phyloP scores from a whole-genome alignment of 257 asterid genomes.

The Solanum verrucosum region DNA sequence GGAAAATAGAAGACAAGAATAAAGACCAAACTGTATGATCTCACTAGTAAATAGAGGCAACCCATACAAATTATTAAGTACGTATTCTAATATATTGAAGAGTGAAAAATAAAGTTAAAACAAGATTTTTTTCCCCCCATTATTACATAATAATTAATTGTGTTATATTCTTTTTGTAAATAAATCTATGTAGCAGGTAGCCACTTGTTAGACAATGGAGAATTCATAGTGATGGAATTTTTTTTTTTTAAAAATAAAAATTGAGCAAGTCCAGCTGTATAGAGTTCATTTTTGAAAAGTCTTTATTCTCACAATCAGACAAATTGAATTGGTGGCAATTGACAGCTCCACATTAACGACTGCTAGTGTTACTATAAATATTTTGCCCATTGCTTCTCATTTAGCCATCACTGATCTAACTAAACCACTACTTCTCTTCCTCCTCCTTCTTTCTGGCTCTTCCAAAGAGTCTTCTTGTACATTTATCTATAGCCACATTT shows the following conservation, averaged over 20 bases:
- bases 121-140: not conserved
- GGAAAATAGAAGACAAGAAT: not conserved
- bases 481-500: not conserved
- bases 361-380: slow-evolving; percentile 22
- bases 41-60: not conserved
- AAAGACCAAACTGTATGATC: not conserved
- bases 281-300: not conserved
- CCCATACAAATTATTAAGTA: not conserved
- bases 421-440: not conserved
- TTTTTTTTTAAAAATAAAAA: not conserved
- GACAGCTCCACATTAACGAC: slow-evolving; percentile 42
- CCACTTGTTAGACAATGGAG: not conserved
- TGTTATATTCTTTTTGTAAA: not conserved
- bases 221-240: slow-evolving; percentile 2
- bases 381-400: not conserved
- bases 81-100: not conserved
- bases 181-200: slow-evolving; percentile 26
- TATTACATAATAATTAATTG: not conserved
- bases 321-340: slow-evolving; percentile 11
- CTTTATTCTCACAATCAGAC: not conserved
- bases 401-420: slow-evolving; percentile 13
- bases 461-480: not conserved
- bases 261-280: slow-evolving; percentile 30
- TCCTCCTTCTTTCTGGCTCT: not conserved
- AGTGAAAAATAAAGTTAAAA: not conserved